Conservation (phyloP, 306 rosid species). For the Trichosanthes cucumerina region DNA sequence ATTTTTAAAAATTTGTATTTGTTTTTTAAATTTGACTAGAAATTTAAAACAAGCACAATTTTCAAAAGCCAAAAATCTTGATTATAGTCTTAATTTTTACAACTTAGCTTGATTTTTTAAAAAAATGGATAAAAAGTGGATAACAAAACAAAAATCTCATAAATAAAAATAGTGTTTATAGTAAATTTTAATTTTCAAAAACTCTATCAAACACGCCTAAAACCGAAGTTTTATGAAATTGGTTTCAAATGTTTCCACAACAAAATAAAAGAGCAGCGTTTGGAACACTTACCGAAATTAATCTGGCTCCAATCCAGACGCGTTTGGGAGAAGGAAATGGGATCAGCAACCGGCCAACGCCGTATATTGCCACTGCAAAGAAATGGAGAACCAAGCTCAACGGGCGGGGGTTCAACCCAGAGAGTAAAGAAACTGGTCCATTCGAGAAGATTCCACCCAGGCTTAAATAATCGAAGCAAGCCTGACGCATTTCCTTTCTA, state of each 20-base stretch:
- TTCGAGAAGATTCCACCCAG: conserved; percentile 79
- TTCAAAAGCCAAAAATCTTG: no score
- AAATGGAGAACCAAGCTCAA: conserved; percentile 85
- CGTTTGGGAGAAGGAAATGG: conserved; percentile 90
- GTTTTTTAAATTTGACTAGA: no score
- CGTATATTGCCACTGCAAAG: conserved; percentile 82
- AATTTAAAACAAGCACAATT: no score
- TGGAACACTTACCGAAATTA: conserved; percentile 42
- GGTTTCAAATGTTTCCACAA: background rate
- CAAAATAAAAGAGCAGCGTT: background rate
- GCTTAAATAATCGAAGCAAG: conserved; percentile 89
- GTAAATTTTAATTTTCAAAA: no score
- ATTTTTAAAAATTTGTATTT: no score
- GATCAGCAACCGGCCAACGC: conserved; percentile 70
- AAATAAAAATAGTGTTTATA: no score
- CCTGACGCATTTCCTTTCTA: conserved; percentile 92
- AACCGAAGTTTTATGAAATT: background rate
- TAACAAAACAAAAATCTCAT: no score
- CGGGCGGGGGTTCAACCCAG: conserved; percentile 90
- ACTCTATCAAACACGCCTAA: no score
- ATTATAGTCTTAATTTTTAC: no score
- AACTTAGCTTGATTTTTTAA: no score
- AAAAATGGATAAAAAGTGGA: no score
- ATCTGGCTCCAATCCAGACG: conserved; percentile 66
- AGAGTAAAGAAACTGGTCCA: conserved; percentile 78